A percentile compares a stretch with the other conserved stretches of the same genome.
These are phyloP conservation scores for Coemansia sp. DNA, from an alignment of 192 early-diverging fungal species.

Conservation along the genomic window DNA sequence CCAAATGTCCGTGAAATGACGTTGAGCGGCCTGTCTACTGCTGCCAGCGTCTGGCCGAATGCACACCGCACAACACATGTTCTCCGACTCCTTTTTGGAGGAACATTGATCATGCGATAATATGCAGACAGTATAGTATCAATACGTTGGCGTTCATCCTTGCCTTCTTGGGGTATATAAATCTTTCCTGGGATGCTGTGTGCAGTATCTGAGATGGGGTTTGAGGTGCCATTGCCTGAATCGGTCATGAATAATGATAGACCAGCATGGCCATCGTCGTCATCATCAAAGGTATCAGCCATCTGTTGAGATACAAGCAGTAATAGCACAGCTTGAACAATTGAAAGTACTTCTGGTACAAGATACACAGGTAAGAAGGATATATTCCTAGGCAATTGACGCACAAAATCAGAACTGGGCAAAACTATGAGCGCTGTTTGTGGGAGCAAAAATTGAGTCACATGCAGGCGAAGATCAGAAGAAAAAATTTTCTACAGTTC, in stretches of 20 bases:
- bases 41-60: conserved; percentile 4
- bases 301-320: background rate
- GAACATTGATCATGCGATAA: conserved; percentile 21
- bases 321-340: background rate
- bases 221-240: background rate
- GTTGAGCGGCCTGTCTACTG: conserved; percentile 22
- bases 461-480: background rate
- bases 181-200: conserved; percentile 16
- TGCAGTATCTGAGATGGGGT: background rate
- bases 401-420: background rate
- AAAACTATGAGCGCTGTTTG: background rate
- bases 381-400: too few species aligned
- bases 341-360: background rate
- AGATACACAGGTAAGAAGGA: background rate
- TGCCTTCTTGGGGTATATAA: conserved; percentile 12
- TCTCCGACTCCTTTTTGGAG: conserved; percentile 23
- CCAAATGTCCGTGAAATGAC: conserved; percentile 30
- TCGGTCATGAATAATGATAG: conserved; percentile 21
- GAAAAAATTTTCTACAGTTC: conserved; percentile 2
- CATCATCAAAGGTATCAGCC: conserved; percentile 2
- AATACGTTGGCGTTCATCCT: conserved; percentile 13
- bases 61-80: conserved; percentile 15
- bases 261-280: conserved; percentile 6
- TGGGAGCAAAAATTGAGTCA: background rate
- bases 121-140: conserved; percentile 20